phyloP scores from a whole-genome alignment of 768 basidiomycete species.

The Auriscalpium microsporum region DNA sequence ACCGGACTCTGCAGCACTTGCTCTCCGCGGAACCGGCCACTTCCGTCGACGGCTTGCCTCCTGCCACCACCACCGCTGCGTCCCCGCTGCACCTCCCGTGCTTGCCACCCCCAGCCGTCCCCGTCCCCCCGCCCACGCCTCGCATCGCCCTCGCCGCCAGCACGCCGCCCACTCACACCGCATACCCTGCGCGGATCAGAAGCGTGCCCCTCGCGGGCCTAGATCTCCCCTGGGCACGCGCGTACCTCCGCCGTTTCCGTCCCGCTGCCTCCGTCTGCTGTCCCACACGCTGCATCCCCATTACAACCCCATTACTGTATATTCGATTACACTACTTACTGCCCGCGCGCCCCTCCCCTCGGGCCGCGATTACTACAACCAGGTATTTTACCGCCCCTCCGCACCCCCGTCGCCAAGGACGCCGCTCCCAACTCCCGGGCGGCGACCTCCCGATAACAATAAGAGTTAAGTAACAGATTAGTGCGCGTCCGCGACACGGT shows the following conservation, averaged over 20 bases:
- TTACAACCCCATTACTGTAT: background rate
- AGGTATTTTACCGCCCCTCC: background rate
- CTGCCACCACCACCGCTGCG: no score
- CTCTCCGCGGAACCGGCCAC: constrained; percentile 14
- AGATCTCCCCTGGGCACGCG: background rate
- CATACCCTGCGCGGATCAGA: background rate
- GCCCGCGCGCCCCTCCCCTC: background rate
- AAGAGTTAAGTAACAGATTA: no score
- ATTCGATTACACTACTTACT: background rate
- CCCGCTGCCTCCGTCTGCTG: no score
- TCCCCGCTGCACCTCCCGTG: no score
- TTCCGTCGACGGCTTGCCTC: constrained; percentile 12
- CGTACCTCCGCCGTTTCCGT: no score
- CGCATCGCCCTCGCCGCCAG: constrained; percentile 1
- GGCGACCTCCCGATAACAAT: background rate
- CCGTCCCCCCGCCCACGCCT: background rate
- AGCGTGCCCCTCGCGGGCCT: background rate
- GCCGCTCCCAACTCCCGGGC: background rate
- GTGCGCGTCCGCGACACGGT: no score
- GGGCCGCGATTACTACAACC: background rate
- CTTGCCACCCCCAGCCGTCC: no score
- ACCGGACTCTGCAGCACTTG: constrained; percentile 15
- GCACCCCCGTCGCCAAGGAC: background rate
- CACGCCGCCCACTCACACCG: background rate
- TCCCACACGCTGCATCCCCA: background rate